Evolutionary conservation across 1,139 yeast genomes (phyloP).

Genomic region (Zygosaccharomyces pseudobailii): DNA sequence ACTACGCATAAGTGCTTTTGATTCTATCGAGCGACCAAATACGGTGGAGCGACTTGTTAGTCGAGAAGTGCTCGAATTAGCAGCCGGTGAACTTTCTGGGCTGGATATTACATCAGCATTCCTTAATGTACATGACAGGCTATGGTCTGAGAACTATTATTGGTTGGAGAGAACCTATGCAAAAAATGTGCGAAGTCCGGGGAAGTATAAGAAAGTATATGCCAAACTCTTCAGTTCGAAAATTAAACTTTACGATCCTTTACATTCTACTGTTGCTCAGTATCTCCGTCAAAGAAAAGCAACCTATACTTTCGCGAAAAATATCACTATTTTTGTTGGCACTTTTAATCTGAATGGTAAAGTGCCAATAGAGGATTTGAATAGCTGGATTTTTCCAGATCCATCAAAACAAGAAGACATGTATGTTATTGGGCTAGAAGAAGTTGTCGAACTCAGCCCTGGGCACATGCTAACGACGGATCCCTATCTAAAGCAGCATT

Average conservation of each 20-base stretch:
- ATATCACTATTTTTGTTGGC: constrained; percentile 54
- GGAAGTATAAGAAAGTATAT: constrained; percentile 30
- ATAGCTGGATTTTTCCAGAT: constrained; percentile 54
- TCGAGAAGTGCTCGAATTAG: constrained; percentile 56
- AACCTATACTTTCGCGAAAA: constrained; percentile 49
- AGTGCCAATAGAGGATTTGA: constrained; percentile 47
- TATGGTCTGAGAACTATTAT: constrained; percentile 61
- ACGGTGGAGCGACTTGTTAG: constrained; percentile 54
- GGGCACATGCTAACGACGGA: constrained; percentile 85
- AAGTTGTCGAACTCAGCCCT: constrained; percentile 85
- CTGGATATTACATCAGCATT: constrained; percentile 40
- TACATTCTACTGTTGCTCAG: constrained; percentile 60
- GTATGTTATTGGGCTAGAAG: constrained; percentile 83
- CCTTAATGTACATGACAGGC: constrained; percentile 46
- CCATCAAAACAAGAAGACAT: constrained; percentile 43
- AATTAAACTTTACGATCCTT: constrained; percentile 58
- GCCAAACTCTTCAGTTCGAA: constrained; percentile 31
- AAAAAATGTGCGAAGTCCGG: constrained; percentile 30
- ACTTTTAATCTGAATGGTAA: constrained; percentile 71
- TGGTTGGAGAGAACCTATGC: constrained; percentile 42
- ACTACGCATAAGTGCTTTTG: constrained; percentile 59
- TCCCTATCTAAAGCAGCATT: constrained; percentile 59
- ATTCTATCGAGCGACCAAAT: constrained; percentile 61
- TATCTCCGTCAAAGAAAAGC: constrained; percentile 47
- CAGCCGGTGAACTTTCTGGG: constrained; percentile 49